Conservation (phyloP, 257 asterid species). For the Primulina huaijiensis region DNA sequence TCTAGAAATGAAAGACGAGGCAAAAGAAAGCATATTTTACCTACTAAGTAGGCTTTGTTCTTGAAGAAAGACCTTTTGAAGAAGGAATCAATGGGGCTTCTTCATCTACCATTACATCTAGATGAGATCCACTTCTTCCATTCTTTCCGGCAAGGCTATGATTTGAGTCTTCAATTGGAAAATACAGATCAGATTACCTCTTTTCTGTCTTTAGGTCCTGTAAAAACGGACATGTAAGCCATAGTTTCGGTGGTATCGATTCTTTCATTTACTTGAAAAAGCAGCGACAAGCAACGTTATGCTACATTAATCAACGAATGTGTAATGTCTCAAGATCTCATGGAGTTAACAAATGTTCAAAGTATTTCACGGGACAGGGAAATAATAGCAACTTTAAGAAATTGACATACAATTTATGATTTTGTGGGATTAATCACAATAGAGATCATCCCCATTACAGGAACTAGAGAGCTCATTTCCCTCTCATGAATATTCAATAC, state of each 20-base stretch:
- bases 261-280: not conserved
- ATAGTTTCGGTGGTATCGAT: not conserved
- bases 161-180: constrained; percentile 33
- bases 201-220: constrained; percentile 37
- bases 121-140: constrained; percentile 36
- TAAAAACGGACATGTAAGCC: not conserved
- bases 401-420: not conserved
- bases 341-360: not conserved
- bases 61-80: constrained; percentile 43
- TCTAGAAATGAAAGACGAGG: constrained; percentile 20
- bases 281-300: not conserved
- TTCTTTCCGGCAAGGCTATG: constrained; percentile 31
- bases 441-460: not conserved
- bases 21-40: not conserved
- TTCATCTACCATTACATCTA: constrained; percentile 39
- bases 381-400: too few species aligned
- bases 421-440: not conserved
- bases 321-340: not conserved
- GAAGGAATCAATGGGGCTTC: constrained; percentile 49
- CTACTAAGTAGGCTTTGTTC: constrained; percentile 50
- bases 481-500: not conserved
- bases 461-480: not conserved
- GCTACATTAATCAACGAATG: not conserved
- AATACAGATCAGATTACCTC: constrained; percentile 36
- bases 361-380: not conserved